Evolutionary conservation across 352 stramenopile genomes (phyloP).

Genomic region (Phytopythium aichiense): DNA sequence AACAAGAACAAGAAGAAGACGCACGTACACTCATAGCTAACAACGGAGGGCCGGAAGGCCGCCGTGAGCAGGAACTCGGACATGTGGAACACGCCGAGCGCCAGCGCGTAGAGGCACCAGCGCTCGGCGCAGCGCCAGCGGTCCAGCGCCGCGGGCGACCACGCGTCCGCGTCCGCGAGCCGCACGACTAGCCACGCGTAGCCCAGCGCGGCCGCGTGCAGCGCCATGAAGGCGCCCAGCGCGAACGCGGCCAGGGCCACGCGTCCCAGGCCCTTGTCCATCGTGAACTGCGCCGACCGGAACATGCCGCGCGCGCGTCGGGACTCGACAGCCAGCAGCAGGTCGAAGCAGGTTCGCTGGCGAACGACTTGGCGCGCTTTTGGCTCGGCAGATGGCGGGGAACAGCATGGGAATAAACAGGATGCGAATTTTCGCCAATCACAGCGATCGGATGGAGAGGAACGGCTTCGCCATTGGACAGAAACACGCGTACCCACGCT

Average conservation of each 20-base stretch:
- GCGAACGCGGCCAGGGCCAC: constrained; percentile 73
- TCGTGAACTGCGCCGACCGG: constrained; percentile 71
- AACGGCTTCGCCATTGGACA: no score
- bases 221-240: constrained; percentile 66
- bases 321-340: no score
- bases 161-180: constrained; percentile 8
- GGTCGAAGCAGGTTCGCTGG: no score
- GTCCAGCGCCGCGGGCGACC: constrained; percentile 10
- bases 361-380: no score
- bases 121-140: constrained; percentile 52
- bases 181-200: constrained; percentile 25
- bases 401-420: no score
- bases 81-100: constrained; percentile 80
- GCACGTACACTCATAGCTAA: constrained; percentile 81
- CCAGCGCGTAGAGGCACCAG: constrained; percentile 75
- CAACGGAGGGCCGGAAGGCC: constrained; percentile 66
- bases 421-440: no score
- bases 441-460: no score
- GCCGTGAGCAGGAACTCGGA: constrained; percentile 83
- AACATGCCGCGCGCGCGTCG: constrained; percentile 66
- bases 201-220: constrained; percentile 53
- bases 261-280: constrained; percentile 66
- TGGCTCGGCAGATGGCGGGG: no score
- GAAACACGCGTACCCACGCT: no score
- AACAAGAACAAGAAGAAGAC: background rate